A percentile compares a stretch with the other conserved stretches of the same genome.
Evolutionary conservation across 768 basidiomycete genomes (phyloP).

Genomic region (Lyophyllum semitale): DNA sequence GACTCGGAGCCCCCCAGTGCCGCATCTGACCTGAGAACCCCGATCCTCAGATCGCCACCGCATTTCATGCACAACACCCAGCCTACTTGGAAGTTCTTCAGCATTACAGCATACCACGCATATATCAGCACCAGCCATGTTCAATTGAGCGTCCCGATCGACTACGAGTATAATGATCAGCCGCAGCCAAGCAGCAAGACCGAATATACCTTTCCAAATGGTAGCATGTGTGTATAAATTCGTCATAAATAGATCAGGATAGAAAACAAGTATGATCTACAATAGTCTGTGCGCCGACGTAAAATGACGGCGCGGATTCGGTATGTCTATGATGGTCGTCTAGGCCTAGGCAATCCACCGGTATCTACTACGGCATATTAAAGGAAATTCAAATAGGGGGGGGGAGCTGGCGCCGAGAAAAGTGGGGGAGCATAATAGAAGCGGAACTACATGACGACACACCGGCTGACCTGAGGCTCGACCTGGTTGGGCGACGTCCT

Average conservation of each 20-base stretch:
- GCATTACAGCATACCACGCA: no score
- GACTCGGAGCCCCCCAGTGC: no score
- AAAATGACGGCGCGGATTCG: neutral
- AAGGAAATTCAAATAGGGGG: neutral
- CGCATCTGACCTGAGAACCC: no score
- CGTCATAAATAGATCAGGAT: neutral
- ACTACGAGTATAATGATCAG: neutral
- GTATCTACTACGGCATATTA: neutral
- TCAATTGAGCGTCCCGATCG: neutral
- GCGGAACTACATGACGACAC: constrained; percentile 37
- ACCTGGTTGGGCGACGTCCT: constrained; percentile 53
- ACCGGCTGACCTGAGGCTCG: constrained; percentile 38
- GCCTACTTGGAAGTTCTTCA: no score
- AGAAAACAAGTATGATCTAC: constrained; percentile 5
- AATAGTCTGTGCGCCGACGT: constrained; percentile 13
- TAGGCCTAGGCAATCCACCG: constrained; percentile 6
- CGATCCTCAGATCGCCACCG: no score
- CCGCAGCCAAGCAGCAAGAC: neutral
- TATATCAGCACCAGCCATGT: no score
- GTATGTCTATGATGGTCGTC: constrained; percentile 9
- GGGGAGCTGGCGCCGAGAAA: neutral
- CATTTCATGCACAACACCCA: no score
- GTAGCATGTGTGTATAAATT: neutral
- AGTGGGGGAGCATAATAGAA: neutral
- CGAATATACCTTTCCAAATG: neutral